Percentiles rank a stretch among this genome's conserved stretches.
Evolutionary conservation across 2,329 filamentous ascomycete species (phyloP).

Genomic region (Xylariales sp.): DNA sequence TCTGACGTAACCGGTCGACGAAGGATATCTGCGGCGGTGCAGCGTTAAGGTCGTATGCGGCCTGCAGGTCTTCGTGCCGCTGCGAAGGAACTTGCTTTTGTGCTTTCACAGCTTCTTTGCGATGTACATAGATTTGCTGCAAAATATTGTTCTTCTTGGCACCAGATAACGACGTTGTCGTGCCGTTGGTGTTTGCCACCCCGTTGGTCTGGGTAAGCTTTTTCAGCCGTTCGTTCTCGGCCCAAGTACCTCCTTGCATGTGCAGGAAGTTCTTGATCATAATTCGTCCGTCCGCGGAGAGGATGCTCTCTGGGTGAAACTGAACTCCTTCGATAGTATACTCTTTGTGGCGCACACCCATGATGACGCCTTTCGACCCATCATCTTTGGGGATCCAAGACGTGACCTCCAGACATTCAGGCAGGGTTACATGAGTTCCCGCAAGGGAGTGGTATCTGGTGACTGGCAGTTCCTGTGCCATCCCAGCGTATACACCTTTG

Average conservation of each 20-base stretch:
- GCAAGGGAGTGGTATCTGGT: conserved; percentile 96
- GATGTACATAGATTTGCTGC: conserved; percentile 82
- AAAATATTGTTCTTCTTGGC: conserved; percentile 77
- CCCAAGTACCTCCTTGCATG: conserved; percentile 89
- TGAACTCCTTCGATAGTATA: conserved; percentile 92
- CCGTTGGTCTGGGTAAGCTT: conserved; percentile 31
- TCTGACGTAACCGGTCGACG: conserved; percentile 70
- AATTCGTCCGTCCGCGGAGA: conserved; percentile 79
- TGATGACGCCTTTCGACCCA: conserved; percentile 80
- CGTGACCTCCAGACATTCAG: conserved; percentile 79
- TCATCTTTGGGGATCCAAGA: conserved; percentile 81
- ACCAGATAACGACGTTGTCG: conserved; percentile 22
- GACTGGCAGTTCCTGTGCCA: conserved; percentile 77
- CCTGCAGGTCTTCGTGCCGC: conserved; percentile 76
- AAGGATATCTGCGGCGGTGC: conserved; percentile 82
- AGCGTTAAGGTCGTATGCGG: conserved; percentile 77
- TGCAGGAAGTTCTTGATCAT: conserved; percentile 93
- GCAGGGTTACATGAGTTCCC: conserved; percentile 82
- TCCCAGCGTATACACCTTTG: conserved; percentile 84
- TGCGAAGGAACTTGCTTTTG: conserved; percentile 86
- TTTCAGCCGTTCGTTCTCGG: conserved; percentile 63
- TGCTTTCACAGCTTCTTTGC: conserved; percentile 67
- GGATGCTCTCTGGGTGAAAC: conserved; percentile 95
- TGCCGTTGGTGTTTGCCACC: conserved; percentile 19
- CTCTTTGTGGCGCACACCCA: conserved; percentile 93